A percentile compares a stretch with the other conserved stretches of the same genome.
phyloP scores from a whole-genome alignment of 2,329 filamentous ascomycete species.

The Dendrostoma leiphaemia region DNA sequence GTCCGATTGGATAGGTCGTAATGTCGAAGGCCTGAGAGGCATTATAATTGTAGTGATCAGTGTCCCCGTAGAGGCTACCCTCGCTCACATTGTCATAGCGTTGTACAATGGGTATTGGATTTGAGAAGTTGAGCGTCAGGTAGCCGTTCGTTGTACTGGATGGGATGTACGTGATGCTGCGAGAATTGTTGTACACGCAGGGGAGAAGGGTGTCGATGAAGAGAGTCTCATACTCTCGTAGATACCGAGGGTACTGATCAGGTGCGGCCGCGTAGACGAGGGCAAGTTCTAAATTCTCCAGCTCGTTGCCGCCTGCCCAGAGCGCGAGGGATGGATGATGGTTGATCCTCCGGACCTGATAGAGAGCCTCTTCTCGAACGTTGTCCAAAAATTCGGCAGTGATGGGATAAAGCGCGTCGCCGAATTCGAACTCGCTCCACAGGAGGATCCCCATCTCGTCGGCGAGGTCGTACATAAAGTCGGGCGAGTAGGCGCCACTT shows the following conservation, averaged over 20 bases:
- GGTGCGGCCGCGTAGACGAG: slow-evolving; percentile 38
- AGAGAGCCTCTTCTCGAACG: slow-evolving; percentile 52
- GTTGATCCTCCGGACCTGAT: slow-evolving; percentile 60
- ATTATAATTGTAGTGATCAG: slow-evolving; percentile 60
- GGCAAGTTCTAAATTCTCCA: slow-evolving; percentile 53
- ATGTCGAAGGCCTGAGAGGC: slow-evolving; percentile 50
- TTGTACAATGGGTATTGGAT: slow-evolving; percentile 50
- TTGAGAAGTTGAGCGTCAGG: slow-evolving; percentile 50
- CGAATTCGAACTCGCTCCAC: slow-evolving; percentile 64
- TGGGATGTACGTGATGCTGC: slow-evolving; percentile 59
- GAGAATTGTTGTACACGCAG: slow-evolving; percentile 55
- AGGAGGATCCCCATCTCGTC: slow-evolving; percentile 60
- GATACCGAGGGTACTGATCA: slow-evolving; percentile 38
- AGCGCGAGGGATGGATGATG: slow-evolving; percentile 56
- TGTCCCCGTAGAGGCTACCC: slow-evolving; percentile 58
- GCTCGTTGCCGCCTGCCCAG: slow-evolving; percentile 58
- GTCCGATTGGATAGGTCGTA: slow-evolving; percentile 53
- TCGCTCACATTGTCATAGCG: slow-evolving; percentile 53
- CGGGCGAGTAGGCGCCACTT: slow-evolving; percentile 57
- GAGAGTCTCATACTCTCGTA: slow-evolving; percentile 55
- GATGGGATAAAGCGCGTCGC: slow-evolving; percentile 58
- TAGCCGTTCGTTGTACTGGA: slow-evolving; percentile 61
- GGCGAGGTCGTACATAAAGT: slow-evolving; percentile 62
- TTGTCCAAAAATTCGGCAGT: slow-evolving; percentile 53
- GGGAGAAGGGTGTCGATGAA: slow-evolving; percentile 55